Base-by-base conservation (phyloP, 108 stramenopile species). In the Mediolabrus comicus region DNA sequence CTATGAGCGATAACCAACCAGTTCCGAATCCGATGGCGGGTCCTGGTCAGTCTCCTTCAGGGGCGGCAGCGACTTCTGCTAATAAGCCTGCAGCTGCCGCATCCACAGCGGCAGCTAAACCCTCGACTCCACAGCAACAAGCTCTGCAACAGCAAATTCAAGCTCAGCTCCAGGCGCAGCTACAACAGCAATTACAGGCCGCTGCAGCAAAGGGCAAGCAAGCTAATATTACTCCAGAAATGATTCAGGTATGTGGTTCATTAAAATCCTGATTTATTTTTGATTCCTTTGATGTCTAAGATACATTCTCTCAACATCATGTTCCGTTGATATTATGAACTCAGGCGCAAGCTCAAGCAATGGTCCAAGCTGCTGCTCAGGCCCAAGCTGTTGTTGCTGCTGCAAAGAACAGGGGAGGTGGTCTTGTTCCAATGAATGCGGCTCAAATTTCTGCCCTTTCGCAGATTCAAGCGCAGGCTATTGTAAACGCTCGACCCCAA, bases 331-430 rank as follows among this genome's bases (percentile, higher is more conserved):
- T n/a, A n/a, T n/a, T n/a, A n/a, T n/a, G n/a, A n/a, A n/a, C n/a
- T n/a, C n/a, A 88, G 83, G 84, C 84, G 3, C 92, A 93, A 78
- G 89, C 92, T 4, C 89, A 93, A 69, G 92, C 92, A 35, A 93
- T 93, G 92, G 89, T 90, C 0, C 92, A 93, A 70, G 87, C 89
- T 31, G 92, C 92, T 9, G 92, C 92, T 8, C 92, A 93, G 69
- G 92, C 92, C 0, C 92, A 93, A 77, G 92, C 92, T 8, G 92
- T 93, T 4, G 92, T 93, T 10, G 87, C 89, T 0, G 92, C 92
- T n/a, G 89, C 89, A 67, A 92, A 92, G 62, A 75, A 86, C 31
- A 60, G 87, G 13, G 89, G 89, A 24, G 89, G 87, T 64, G 88
- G 88, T 2, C 71, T 92, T 17, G 87, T 88, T 17, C 71, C 74